Evolutionary conservation across 768 basidiomycete genomes (phyloP), one percentile per base, ranked within the genome.

Genomic region (Cystofilobasidium bisporidii): DNA sequence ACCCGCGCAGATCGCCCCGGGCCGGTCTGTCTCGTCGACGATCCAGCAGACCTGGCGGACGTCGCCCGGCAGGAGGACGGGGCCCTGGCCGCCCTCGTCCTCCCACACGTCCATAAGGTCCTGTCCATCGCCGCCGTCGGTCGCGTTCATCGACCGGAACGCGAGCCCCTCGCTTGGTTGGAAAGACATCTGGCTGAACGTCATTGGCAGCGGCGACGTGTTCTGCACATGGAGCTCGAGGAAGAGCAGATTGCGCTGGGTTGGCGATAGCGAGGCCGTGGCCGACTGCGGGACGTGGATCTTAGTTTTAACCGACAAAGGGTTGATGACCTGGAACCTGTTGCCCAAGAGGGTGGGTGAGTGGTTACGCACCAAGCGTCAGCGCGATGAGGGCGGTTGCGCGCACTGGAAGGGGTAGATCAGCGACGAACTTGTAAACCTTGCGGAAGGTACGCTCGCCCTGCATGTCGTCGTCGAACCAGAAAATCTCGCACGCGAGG

Each of bases 211-310:
- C 63, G 84, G 82, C 0, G 88, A 89, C 65, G 88, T 79, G 72
- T 97, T 97, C 74, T 94, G 91, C 15, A 94, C 85, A 73, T 94
- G 89, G 4, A 94, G 85, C 75, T 97, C 93, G 26, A 97, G 84
- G 77, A 91, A 92, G 40, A 94, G 81, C 71, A 89, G 89, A 58
- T 88, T 85, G 64, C 89, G 83, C 71, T 89, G 86, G 3, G 76
- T 56, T 3, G 82, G 76, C 9, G 84, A 82, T 33, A 92, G 78
- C 15, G 84, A 70, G 1, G 90, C 86, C 26, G 87, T 83, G 0
- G 90, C 86, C 0, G 88, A 86, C 61, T 82, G 83, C 0, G 89
- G 83, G 2, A 80, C 73, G 75, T 96, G 89, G 0, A 94, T 89
- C 76, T 93, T 93, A 18, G 92, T 96, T 78, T 94, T 94, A 67